Evolutionary conservation across 768 basidiomycete species (phyloP), one percentile per base, ranked within the genome.

Genomic region (Lactarius deliciosus): DNA sequence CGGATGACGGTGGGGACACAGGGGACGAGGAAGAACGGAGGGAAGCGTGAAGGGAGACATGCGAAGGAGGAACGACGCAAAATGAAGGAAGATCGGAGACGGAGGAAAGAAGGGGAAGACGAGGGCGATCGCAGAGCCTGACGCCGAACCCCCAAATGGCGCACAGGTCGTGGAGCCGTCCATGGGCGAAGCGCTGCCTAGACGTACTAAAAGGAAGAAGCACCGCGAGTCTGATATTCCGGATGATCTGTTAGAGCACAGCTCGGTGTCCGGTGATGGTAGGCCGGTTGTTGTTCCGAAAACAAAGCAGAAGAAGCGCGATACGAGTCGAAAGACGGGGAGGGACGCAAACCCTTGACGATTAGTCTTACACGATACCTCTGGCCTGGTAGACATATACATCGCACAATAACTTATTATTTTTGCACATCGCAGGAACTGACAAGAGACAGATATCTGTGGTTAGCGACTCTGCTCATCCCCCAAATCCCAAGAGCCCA

Each of bases 41-140:
- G 68, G 69, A 74, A 72, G 66, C 68, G 64, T 58, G 70, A 69
- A 56, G 56, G 55, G 60, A 70, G 41, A 30, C 60, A 32, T 36
- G 67, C 62, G 41, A 72, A 72, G n/a, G 65, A 69, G 28, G 72
- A 69, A 18, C 70, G 71, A 63, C 67, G 70, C 58, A 68, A 63
- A 61, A 76, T 74, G 64, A 80, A 77, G 70, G 73, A 73, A 20
- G 77, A 75, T 70, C 74, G 72, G 63, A 78, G 74, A 66, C 73
- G 66, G 22, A 75, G 74, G 64, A 69, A 63, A 59, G 71, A 53
- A 32, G 67, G 67, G 57, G 15, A 60, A 47, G 28, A 53, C 59
- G 5, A 66, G 53, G 15, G 69, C 10, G 28, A 65, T 40, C 13
- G 68, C 65, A 22, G 57, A 43, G 57, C 43, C 38, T 18, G 43